Evolutionary conservation across 2,329 filamentous ascomycete species (phyloP), one percentile per base, ranked within the genome.

Genomic region (Xylariaceae sp.): DNA sequence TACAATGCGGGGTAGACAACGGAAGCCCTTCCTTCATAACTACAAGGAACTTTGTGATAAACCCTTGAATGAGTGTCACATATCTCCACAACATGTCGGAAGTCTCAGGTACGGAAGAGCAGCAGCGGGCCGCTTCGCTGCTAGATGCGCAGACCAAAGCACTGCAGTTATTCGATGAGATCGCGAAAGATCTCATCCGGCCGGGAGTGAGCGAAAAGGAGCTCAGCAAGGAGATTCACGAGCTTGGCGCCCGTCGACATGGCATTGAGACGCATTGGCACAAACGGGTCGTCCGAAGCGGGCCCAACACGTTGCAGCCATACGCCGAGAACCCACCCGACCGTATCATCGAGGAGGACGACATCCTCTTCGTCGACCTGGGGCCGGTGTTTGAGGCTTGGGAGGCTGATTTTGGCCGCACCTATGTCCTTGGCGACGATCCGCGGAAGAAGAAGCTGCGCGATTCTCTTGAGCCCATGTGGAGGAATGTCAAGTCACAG

Each of bases 371-470:
- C 53, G 75, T 83, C 29, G 80, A 83, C 58, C 70, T 83, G 2
- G 80, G 80, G 0, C 80, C 80, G 0, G 79, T 82, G 0, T 82
- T 83, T 53, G 79, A 81, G 47, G 73, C 71, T 0, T 83, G 78
- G 78, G 80, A 83, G 63, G 80, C 80, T 4, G 80, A 82, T 58
- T 82, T 82, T 55, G 79, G 80, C 6, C 77, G 80, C 12, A 83
- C 80, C 1, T 83, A 77, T 58, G 79, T 83, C 3, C 72, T 83
- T 0, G 79, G 79, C 3, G 57, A 74, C 45, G 79, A 82, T 48
- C 74, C 76, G 1, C 56, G 68, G 17, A 83, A 82, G 69, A 70
- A 69, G 14, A 71, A 69, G 46, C 63, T 82, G 12, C 75, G 77
- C 2, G 79, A 81, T 53, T 68, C 76, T 3, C 72, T 82, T 0